These are phyloP conservation scores for Passiflora organensis DNA, from an alignment of 345 rosid species.

Conservation along the genomic window DNA sequence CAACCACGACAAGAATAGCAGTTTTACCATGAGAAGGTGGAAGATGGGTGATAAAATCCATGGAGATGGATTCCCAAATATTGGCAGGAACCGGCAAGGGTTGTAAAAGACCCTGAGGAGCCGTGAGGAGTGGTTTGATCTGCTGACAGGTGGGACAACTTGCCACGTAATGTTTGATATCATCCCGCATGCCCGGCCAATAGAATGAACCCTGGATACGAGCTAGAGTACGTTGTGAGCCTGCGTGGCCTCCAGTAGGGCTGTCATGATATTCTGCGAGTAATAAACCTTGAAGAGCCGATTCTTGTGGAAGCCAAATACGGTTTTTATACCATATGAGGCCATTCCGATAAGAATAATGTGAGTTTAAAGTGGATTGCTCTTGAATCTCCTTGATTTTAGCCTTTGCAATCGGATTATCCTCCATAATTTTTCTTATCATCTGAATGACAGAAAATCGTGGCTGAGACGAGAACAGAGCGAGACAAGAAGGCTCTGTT, in stretches of 20 bases:
- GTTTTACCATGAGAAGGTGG: neutral
- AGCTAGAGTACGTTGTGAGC: neutral
- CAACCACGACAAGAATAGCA: neutral
- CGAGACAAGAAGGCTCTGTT: neutral
- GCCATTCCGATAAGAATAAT: neutral
- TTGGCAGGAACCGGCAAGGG: neutral
- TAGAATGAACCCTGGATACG: neutral
- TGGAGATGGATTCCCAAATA: neutral
- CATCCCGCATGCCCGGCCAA: neutral
- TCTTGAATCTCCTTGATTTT: no score
- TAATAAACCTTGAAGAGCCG: slow-evolving; percentile 3
- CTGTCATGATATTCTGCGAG: neutral
- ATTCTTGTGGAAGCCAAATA: neutral
- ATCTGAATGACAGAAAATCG: neutral
- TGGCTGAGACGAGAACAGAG: neutral
- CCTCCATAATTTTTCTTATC: neutral
- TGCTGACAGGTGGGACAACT: neutral
- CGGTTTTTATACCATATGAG: neutral
- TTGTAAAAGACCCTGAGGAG: neutral
- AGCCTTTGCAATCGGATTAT: neutral
- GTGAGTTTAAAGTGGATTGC: slow-evolving; percentile 9
- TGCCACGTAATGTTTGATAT: neutral
- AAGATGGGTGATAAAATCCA: neutral
- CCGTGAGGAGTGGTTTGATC: neutral
- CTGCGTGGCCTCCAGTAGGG: neutral